Base-by-base conservation (phyloP, 495 filamentous ascomycete genomes). In the Umbilicaria muhlenbergii region DNA sequence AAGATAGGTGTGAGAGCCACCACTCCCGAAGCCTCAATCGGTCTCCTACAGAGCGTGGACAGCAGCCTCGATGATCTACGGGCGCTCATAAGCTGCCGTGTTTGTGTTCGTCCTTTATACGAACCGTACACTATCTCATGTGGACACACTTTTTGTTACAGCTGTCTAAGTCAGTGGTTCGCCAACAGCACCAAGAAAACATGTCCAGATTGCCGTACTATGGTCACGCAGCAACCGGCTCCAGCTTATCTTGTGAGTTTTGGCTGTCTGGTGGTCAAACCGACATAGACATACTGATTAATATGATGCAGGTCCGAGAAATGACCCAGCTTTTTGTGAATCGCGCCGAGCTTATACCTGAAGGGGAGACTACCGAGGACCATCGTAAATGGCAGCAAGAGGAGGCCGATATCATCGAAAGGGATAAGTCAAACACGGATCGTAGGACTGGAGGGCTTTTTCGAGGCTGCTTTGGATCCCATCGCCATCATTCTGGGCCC, bases 61-160 rank as follows among this genome's bases (percentile, higher is more conserved):
- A 62, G 61, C 3, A 68, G 70, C 51, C 53, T 74, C 11, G 65
- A 71, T 43, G 67, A 69, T 44, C 58, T 74, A 37, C 60, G 70
- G 34, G 51, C 44, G 17, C 54, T 71, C 11, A 41, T 81, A 49
- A 76, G 73, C 40, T 85, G 80, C 58, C 75, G 78, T 41, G 78
- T 85, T 41, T 85, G 80, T 48, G 70, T 78, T 33, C 67, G 74
- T 16, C 69, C 80, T 28, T 63, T 85, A 11, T 84, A 81, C 61
- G 80, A 85, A 51, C 80, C 80, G 7, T 85, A 78, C 57, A 79
- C 70, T 15, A 70, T 81, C 34, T 69, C 73, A 34, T 85, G 80
- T 50, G 80, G 80, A 1, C 80, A 85, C 59, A 81, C 80, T 4
- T 85, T 81, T 51, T 85, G 80, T 56, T 85, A 85, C 51, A 75